phyloP scores from a whole-genome alignment of 75 land plant genomes.

The Pinus tabuliformis region DNA sequence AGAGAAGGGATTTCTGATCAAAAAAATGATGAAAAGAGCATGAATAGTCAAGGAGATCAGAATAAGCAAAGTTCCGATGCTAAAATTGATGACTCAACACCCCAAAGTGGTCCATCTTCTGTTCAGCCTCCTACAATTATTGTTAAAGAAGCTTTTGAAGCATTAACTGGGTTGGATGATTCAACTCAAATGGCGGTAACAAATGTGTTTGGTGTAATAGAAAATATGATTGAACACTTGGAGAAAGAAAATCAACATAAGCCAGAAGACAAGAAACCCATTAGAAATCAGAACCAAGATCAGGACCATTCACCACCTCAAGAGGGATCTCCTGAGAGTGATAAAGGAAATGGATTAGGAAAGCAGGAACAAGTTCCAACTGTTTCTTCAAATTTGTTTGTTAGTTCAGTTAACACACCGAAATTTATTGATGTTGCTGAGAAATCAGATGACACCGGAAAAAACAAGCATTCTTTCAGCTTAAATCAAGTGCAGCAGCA shows the following conservation, averaged over 20 bases:
- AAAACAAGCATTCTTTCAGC: background rate
- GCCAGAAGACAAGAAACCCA: constrained; percentile 11
- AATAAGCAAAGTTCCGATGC: constrained; percentile 10
- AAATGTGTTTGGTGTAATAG: constrained; percentile 95
- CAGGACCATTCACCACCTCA: constrained; percentile 6
- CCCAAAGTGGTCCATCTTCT: constrained; percentile 13
- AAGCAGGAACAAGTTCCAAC: constrained; percentile 9
- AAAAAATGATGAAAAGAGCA: constrained; percentile 29
- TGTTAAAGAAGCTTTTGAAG: constrained; percentile 72
- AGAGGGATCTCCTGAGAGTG: background rate
- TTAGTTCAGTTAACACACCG: background rate
- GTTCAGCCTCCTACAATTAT: constrained; percentile 41
- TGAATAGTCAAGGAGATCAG: constrained; percentile 16
- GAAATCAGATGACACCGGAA: background rate
- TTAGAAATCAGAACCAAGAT: constrained; percentile 9
- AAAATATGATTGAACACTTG: constrained; percentile 75
- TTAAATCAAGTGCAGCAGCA: background rate
- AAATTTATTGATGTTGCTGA: constrained; percentile 1
- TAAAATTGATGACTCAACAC: constrained; percentile 8
- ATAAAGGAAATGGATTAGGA: constrained; percentile 1
- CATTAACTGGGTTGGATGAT: constrained; percentile 90
- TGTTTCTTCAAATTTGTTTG: background rate
- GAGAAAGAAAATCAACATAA: constrained; percentile 53
- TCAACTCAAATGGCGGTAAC: constrained; percentile 98
- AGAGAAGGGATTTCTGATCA: constrained; percentile 18